phyloP scores from a whole-genome alignment of 148 eudicot genomes.

The Vaccinium myrtillus region DNA sequence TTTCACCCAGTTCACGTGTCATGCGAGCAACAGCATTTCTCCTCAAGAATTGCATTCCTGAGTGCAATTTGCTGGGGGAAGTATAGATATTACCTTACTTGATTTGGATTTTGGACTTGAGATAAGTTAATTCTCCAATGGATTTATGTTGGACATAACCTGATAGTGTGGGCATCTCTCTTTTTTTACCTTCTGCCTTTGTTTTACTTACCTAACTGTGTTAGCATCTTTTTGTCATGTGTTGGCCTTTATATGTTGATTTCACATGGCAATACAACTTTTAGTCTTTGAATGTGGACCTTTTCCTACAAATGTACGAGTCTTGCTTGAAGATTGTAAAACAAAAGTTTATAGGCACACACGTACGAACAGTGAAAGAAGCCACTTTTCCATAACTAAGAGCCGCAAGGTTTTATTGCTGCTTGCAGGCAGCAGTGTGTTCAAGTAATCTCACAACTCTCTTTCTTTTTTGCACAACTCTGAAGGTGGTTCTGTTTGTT shows the following conservation, averaged over 20 bases:
- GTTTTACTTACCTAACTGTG: neutral
- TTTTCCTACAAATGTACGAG: neutral
- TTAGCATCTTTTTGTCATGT: neutral
- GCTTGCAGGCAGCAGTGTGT: neutral
- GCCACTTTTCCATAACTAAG: neutral
- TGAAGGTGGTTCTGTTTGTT: neutral
- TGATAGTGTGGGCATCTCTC: neutral
- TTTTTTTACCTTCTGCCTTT: neutral
- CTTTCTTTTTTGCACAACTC: neutral
- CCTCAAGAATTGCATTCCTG: neutral
- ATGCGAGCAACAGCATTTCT: too few relatives aligned
- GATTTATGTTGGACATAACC: neutral
- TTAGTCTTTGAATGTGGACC: slow-evolving; percentile 25
- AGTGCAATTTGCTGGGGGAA: neutral
- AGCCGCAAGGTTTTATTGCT: neutral
- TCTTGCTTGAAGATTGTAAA: neutral
- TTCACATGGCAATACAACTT: neutral
- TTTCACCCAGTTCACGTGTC: neutral
- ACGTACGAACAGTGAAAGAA: neutral
- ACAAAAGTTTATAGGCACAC: neutral
- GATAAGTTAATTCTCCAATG: neutral
- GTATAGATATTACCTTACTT: slow-evolving; percentile 3
- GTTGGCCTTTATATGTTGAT: neutral
- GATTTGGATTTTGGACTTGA: neutral
- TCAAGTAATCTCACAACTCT: neutral